Conservation (phyloP, 1,139 yeast species). For the Magnusiomyces tetraspermus region DNA sequence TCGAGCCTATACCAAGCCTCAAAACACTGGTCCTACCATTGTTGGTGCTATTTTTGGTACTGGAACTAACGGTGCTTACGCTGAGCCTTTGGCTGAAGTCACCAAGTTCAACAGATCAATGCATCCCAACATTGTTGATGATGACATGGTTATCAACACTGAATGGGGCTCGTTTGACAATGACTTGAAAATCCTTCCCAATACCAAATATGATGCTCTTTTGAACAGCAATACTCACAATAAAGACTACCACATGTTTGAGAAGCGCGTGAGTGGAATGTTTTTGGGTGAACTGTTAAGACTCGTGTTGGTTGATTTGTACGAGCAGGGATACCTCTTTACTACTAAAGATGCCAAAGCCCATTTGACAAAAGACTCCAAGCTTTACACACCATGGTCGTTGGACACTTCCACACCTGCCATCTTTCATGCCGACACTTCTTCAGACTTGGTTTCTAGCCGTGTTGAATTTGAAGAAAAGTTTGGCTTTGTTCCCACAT, state of each 20-base stretch:
- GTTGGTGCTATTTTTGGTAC: constrained; percentile 92
- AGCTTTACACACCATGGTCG: constrained; percentile 58
- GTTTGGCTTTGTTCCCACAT: constrained; percentile 37
- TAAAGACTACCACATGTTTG: constrained; percentile 80
- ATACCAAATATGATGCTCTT: constrained; percentile 58
- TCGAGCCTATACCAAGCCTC: constrained; percentile 64
- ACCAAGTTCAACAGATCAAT: constrained; percentile 48
- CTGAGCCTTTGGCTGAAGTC: constrained; percentile 62
- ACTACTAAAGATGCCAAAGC: not conserved
- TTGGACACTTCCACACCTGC: constrained; percentile 78
- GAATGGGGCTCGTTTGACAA: constrained; percentile 98
- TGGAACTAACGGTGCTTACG: constrained; percentile 92
- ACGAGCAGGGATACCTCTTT: constrained; percentile 48
- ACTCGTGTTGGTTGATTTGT: constrained; percentile 58
- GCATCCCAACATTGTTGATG: constrained; percentile 33
- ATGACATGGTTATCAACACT: constrained; percentile 78
- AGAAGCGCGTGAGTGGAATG: constrained; percentile 90
- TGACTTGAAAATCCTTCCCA: constrained; percentile 58
- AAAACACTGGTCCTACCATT: constrained; percentile 55
- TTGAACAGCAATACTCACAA: constrained; percentile 75
- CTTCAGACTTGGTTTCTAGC: constrained; percentile 58
- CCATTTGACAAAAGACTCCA: constrained; percentile 34
- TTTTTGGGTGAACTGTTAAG: constrained; percentile 84
- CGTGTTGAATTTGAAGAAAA: not conserved
- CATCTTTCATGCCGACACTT: constrained; percentile 69